A percentile compares a stretch with the other conserved stretches of the same genome.
These are phyloP conservation scores for Lepraria neglecta DNA, from an alignment of 495 filamentous ascomycete genomes.

Conservation along the genomic window DNA sequence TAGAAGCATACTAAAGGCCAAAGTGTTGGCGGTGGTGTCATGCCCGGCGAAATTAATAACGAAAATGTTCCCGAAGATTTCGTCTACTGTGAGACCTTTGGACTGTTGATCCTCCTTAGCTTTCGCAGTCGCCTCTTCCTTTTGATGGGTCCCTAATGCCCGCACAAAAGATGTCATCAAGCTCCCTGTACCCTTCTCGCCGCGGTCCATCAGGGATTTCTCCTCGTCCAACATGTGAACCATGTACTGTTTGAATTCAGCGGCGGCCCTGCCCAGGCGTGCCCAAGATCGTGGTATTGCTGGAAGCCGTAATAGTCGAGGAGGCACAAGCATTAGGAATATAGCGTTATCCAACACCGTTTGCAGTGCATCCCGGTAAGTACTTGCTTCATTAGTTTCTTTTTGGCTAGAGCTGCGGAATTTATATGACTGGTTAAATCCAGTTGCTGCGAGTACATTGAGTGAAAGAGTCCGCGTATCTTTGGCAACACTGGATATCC, in stretches of 20 bases:
- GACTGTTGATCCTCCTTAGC: not conserved
- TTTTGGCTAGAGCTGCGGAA: not conserved
- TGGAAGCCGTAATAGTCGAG: not conserved
- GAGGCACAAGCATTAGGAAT: not conserved
- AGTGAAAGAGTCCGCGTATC: constrained; percentile 36
- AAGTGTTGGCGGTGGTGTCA: constrained; percentile 43
- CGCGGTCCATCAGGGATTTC: not conserved
- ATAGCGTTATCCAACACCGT: constrained; percentile 9
- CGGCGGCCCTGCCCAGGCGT: not conserved
- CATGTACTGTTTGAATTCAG: constrained; percentile 2
- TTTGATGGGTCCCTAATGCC: not conserved
- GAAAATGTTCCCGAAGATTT: constrained; percentile 46
- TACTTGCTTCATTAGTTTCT: not conserved
- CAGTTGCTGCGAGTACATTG: constrained; percentile 5
- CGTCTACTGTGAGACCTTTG: constrained; percentile 28
- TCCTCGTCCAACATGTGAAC: constrained; percentile 5
- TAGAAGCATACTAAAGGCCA: constrained; percentile 39
- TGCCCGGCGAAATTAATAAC: constrained; percentile 47
- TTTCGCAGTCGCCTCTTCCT: not conserved
- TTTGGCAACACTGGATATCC: constrained; percentile 27
- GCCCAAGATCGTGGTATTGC: not conserved
- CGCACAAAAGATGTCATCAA: constrained; percentile 6
- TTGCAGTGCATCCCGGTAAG: constrained; percentile 8
- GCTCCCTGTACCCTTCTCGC: not conserved
- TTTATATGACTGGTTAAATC: not conserved